A percentile compares a stretch with the other conserved stretches of the same genome.
phyloP scores from a whole-genome alignment of 352 stramenopile species.

The Peronosclerospora sorghi region DNA sequence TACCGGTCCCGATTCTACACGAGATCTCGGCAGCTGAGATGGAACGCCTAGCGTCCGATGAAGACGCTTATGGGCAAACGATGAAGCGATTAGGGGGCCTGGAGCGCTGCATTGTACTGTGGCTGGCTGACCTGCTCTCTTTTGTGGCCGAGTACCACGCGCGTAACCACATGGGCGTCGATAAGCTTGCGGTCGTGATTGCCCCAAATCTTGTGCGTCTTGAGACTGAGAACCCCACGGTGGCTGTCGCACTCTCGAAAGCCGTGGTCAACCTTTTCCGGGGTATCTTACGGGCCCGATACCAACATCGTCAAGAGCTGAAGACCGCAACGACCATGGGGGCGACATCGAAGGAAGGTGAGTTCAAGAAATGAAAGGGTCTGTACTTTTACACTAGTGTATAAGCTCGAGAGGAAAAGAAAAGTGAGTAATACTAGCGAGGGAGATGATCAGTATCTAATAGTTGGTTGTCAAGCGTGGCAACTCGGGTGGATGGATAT shows the following conservation, averaged over 20 bases:
- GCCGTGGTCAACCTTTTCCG: conserved; percentile 73
- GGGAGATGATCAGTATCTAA: conserved; percentile 14
- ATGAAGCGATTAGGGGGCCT: conserved; percentile 36
- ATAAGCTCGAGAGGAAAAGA: conserved; percentile 7
- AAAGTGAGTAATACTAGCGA: conserved; percentile 2
- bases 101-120: conserved; percentile 57
- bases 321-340: no score
- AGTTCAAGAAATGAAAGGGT: conserved; percentile 8
- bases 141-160: conserved; percentile 57
- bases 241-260: conserved; percentile 78
- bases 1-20: conserved; percentile 75
- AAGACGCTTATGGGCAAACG: conserved; percentile 30
- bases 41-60: conserved; percentile 34
- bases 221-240: conserved; percentile 75
- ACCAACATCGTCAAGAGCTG: conserved; percentile 16
- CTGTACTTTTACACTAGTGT: conserved; percentile 12
- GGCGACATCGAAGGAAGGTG: conserved; percentile 13
- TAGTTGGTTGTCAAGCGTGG: conserved; percentile 11
- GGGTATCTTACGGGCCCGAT: conserved; percentile 32
- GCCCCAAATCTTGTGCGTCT: conserved; percentile 83
- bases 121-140: conserved; percentile 75
- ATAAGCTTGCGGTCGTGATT: conserved; percentile 85
- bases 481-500: conserved; percentile 1
- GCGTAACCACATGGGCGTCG: conserved; percentile 83
- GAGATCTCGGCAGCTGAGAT: conserved; percentile 62